Evolutionary conservation across 805 yeast genomes (phyloP), one percentile per base, ranked within the genome.

Genomic region (Kodamaea jinghongensis): DNA sequence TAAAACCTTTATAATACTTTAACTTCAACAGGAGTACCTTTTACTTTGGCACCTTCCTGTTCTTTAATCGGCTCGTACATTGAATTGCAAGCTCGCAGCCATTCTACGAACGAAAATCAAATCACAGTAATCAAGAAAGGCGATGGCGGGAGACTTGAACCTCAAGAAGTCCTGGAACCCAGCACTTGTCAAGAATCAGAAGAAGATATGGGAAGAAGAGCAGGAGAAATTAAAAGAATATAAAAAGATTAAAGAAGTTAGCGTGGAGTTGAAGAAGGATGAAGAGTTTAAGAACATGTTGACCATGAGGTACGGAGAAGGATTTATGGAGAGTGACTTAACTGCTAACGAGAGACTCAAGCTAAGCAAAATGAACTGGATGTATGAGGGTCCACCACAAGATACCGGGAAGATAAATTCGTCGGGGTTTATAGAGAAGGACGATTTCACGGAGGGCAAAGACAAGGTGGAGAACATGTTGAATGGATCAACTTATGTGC

Each of bases 121-220:
- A 20, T 20, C 23, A 20, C 10, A 6, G 12, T 9, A 4, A 27
- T 7, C 7, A 6, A 20, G 8, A 20, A 6, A 30, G 3, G 16
- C 36, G 26, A 68, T 68, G 58, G 86, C 89, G 1, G 86, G 89
- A 4, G 96, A 90, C 60, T 71, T 91, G 46, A 91, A 91, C 58
- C 62, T 90, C 41, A 85, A 91, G 65, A 91, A 91, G 59, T 91
- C 98, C 45, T 91, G 98, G 99, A 88, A 91, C 60, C 97, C 99
- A 2, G 90, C 84, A 34, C 70, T 87, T 36, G 68, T 86, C 56
- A 86, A 83, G 58, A 91, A 91, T 69, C 88, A 83, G 62, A 82
- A 81, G 48, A 85, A 82, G 53, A 90, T 91, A 26, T 84, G 95
- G 91, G 73, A 79, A 48, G 72, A 70, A 39, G 97, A 93, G 54